Evolutionary conservation across 106 monocot genomes (phyloP).

Genomic region (Gastrodia elata): DNA sequence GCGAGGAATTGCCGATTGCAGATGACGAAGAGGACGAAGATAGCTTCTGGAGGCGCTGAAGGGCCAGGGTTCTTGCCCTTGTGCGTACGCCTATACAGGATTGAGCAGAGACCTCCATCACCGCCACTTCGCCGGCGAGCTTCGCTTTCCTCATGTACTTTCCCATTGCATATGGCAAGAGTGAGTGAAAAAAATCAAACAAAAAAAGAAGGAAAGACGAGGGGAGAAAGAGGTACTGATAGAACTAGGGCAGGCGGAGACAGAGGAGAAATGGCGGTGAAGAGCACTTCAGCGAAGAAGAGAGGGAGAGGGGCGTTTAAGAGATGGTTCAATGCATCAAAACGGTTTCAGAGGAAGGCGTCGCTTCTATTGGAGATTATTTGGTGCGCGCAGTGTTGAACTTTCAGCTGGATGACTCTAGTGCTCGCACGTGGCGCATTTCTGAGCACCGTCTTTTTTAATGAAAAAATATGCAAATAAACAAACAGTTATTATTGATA

Average conservation of each 20-base stretch:
- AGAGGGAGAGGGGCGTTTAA: neutral
- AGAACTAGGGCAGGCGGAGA: neutral
- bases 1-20: neutral
- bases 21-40: neutral
- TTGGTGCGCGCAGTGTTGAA: neutral
- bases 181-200: neutral
- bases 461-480: too few species aligned
- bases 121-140: conserved; percentile 52
- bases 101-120: conserved; percentile 56
- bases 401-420: too few species aligned
- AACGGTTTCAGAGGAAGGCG: neutral
- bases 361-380: neutral
- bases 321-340: neutral
- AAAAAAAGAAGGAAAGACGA: neutral
- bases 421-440: too few species aligned
- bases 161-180: conserved; percentile 34
- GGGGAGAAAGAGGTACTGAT: neutral
- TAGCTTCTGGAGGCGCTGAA: conserved; percentile 35
- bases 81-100: conserved; percentile 71
- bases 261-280: neutral
- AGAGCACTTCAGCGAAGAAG: neutral
- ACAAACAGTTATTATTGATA: too few species aligned
- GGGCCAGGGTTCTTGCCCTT: conserved; percentile 68
- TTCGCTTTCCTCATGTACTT: conserved; percentile 82
- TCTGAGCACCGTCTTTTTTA: too few species aligned